Evolutionary conservation across 768 basidiomycete species (phyloP), one percentile per base, ranked within the genome.

Genomic region (Auricularia sp.): DNA sequence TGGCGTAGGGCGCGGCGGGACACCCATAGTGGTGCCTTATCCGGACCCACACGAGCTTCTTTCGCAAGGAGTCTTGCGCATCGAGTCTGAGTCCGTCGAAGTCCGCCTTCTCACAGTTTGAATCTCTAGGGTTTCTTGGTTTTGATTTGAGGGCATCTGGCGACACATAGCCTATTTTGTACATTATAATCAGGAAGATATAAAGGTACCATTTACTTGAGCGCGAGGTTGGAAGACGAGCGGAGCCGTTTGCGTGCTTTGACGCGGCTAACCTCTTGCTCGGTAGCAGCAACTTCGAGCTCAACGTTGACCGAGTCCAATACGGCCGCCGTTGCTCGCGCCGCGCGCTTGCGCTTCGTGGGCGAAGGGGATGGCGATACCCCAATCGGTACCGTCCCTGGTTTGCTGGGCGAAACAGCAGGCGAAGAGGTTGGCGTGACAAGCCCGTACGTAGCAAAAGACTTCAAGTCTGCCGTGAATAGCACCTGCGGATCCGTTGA

Each of bases 401-500:
- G 18, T 18, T 59, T 59, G 29, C 16, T 59, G 24, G 56, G 56
- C 8, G 56, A 59, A 13, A 67, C 16, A 7, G 65, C 33, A 16
- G 29, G 34, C 35, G 45, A 18, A 11, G 29, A n/a, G 8, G 24
- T 33, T 29, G 35, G n/a, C 29, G 71, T 69, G 7, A 75, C 67
- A 61, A 82, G 70, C n/a, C 85, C 86, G 66, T 86, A 83, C 11
- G 80, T 72, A 1, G 88, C 80, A 67, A 89, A 90, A 0, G 82
- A 77, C 68, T 86, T 89, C 36, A 90, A 74, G 68, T 90, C 89
- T 7, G 89, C 82, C 1, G 89, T 89, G 67, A 90, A 90, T 37
- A 90, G 75, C 6, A 90, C 85, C 88, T 90, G 65, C 29, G 29
- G 29, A 29, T 39, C 5, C 33, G 63, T n/a, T 37, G 14, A 24